A percentile compares a stretch with the other conserved stretches of the same genome.
Conservation (phyloP, 2,329 filamentous ascomycete species). For the Fusarium subtropicale region DNA sequence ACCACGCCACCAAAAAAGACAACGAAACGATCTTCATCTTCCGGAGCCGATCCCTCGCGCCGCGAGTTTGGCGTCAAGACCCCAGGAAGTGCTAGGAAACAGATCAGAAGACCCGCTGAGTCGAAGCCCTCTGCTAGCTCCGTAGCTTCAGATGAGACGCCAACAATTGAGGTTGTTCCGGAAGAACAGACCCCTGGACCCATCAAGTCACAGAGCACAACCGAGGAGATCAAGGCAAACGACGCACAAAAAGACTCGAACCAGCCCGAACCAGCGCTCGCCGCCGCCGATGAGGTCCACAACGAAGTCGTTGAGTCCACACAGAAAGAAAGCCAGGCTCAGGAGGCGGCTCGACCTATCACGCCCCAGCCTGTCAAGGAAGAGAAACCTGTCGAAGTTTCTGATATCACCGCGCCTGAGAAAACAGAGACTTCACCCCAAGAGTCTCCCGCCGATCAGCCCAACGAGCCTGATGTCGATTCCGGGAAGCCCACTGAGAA, state of each 20-base stretch:
- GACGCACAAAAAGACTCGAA: neutral
- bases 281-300: constrained; percentile 19
- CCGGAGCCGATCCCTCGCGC: constrained; percentile 36
- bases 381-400: neutral
- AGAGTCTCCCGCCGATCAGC: neutral
- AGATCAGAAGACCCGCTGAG: constrained; percentile 16
- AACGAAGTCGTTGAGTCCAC: constrained; percentile 32
- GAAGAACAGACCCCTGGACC: constrained; percentile 22
- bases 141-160: constrained; percentile 17
- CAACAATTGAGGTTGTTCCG: constrained; percentile 3
- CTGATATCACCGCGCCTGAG: constrained; percentile 24
- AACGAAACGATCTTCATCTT: constrained; percentile 39
- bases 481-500: constrained; percentile 16
- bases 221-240: constrained; percentile 3
- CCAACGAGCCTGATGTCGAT: constrained; percentile 9
- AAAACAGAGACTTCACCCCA: constrained; percentile 20
- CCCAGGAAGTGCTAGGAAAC: constrained; percentile 43
- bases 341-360: constrained; percentile 7
- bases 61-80: constrained; percentile 44
- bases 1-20: constrained; percentile 62
- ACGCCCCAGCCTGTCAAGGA: constrained; percentile 15
- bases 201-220: constrained; percentile 1
- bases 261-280: constrained; percentile 12
- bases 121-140: constrained; percentile 7
- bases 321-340: constrained; percentile 13